Evolutionary conservation across 352 stramenopile genomes (phyloP).

Genomic region (Blastocystis sp.): DNA sequence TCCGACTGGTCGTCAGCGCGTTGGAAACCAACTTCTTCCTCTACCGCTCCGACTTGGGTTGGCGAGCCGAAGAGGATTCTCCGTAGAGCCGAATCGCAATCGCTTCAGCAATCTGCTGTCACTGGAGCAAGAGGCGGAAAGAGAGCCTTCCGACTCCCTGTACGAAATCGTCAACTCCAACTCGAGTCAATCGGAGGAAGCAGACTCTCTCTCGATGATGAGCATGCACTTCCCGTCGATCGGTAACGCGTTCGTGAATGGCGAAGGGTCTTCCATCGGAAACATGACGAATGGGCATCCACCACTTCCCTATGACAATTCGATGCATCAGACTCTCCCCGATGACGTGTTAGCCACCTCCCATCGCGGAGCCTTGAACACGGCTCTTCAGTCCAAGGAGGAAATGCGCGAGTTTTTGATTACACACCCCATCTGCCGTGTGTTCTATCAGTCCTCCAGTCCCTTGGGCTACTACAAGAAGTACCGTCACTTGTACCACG

Average conservation of each 20-base stretch:
- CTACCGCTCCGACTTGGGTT: not conserved
- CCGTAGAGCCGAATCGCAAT: not conserved
- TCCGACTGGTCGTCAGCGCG: slow-evolving; percentile 1
- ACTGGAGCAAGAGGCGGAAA: not conserved
- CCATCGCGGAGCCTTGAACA: not conserved
- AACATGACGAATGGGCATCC: no score
- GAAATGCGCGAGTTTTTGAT: slow-evolving; percentile 13
- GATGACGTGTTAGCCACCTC: no score
- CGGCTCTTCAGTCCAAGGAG: not conserved
- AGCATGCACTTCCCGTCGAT: slow-evolving; percentile 41
- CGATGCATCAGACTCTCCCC: no score
- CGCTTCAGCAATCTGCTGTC: not conserved
- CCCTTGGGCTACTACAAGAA: slow-evolving; percentile 10
- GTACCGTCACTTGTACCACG: slow-evolving; percentile 19
- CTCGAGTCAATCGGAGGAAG: not conserved
- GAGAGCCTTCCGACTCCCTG: not conserved
- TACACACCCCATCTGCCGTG: not conserved
- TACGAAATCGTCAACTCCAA: not conserved
- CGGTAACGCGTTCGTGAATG: not conserved
- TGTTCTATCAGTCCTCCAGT: slow-evolving; percentile 25
- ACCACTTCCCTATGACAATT: no score
- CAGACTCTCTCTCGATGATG: not conserved
- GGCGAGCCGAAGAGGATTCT: no score
- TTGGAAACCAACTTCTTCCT: slow-evolving; percentile 52
- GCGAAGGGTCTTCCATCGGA: not conserved